Evolutionary conservation across 805 yeast genomes (phyloP), one percentile per base, ranked within the genome.

Genomic region (Wickerhamiella parazyma): DNA sequence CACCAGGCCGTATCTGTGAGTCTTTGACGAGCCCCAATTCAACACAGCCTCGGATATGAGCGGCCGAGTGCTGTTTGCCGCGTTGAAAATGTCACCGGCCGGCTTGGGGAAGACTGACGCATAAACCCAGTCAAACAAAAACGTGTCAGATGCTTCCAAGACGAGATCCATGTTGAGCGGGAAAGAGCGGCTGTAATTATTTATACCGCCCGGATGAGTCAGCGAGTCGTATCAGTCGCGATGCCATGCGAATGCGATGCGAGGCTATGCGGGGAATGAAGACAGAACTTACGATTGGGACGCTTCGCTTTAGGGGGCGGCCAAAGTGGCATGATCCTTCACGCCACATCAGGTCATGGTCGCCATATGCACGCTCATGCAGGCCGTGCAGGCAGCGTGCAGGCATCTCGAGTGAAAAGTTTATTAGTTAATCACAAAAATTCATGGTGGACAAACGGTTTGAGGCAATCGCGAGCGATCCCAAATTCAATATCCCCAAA

Each of bases 401-500:
- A 21, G 31, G 16, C 31, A n/a, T n/a, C 6, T 12, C 8, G n/a
- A 25, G 31, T 28, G 31, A 28, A 28, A 28, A 28, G 31, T 28
- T 28, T 28, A n/a, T 28, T 28, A 28, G 22, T 38, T 31, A 38
- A 22, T 18, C 29, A 31, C 25, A 12, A 38, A 38, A 25, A 20
- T 39, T 34, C 22, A 34, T 5, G 71, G 78, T 2, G 3, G 97
- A 91, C 64, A 71, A 78, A 19, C 74, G 97, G 58, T 89, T 89
- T 61, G 64, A 80, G 7, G 67, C 76, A 7, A 80, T 89, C 6
- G 84, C 80, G 53, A 74, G 71, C 50, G 98, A 91, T 61, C 97
- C 97, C 3, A 70, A 95, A 49, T 91, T 89, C 65, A 78, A 74
- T 48, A 64, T 75, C 20, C 87, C 95, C 2, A 78, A 70, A 55